Conservation (phyloP, 257 asterid genomes). For the Thymus quinquecostatus region DNA sequence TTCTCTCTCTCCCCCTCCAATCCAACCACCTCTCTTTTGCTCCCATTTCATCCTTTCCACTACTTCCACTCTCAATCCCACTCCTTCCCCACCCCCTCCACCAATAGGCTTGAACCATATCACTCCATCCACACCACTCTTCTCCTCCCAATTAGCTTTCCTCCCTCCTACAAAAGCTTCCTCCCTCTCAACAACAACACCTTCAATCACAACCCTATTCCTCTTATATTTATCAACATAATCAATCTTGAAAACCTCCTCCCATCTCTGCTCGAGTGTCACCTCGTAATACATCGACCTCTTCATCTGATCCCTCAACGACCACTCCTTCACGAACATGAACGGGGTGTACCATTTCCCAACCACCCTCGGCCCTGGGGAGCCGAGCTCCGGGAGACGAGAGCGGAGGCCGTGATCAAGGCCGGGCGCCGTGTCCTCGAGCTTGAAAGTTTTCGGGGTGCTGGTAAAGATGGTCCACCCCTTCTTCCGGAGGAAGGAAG, state of each 20-base stretch:
- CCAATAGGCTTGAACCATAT: slow-evolving; percentile 46
- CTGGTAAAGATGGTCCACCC: slow-evolving; percentile 46
- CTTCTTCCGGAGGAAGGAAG: slow-evolving; percentile 38
- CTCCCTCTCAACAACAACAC: slow-evolving; percentile 41
- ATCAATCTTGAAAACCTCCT: slow-evolving; percentile 34
- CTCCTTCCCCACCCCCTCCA: neutral
- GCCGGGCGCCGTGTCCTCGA: slow-evolving; percentile 41
- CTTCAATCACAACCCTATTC: slow-evolving; percentile 43
- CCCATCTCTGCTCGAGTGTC: slow-evolving; percentile 63
- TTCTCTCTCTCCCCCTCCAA: slow-evolving; percentile 23
- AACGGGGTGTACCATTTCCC: slow-evolving; percentile 75
- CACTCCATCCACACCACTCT: slow-evolving; percentile 38
- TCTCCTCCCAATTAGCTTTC: slow-evolving; percentile 40
- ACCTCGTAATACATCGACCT: slow-evolving; percentile 50
- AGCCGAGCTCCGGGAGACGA: slow-evolving; percentile 34
- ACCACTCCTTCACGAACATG: slow-evolving; percentile 54
- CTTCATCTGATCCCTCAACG: slow-evolving; percentile 44
- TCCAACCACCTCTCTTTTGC: slow-evolving; percentile 46
- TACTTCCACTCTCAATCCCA: slow-evolving; percentile 56
- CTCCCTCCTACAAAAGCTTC: slow-evolving; percentile 33
- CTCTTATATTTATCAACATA: neutral
- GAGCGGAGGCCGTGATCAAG: slow-evolving; percentile 41
- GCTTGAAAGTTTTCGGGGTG: slow-evolving; percentile 27
- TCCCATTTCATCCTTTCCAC: slow-evolving; percentile 67
- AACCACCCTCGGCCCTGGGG: slow-evolving; percentile 20